These are phyloP conservation scores for Tolypocladium nubicola DNA, from an alignment of 2,329 filamentous ascomycete genomes.

Conservation along the genomic window DNA sequence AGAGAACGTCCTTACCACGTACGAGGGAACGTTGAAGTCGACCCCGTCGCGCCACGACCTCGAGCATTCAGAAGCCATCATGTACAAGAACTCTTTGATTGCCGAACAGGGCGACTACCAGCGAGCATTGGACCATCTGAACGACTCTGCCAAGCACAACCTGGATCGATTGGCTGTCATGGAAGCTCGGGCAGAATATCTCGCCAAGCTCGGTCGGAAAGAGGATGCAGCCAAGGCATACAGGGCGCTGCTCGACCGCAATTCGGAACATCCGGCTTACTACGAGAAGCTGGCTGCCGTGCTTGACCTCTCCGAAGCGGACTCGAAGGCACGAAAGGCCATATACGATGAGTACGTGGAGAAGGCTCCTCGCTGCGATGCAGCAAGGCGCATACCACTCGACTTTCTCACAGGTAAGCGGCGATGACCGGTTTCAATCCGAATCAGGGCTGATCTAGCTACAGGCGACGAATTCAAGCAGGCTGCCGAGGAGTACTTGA, in stretches of 20 bases:
- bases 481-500: constrained; percentile 69
- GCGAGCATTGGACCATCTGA: constrained; percentile 76
- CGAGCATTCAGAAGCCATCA: constrained; percentile 84
- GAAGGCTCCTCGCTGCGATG: constrained; percentile 75
- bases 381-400: constrained; percentile 73
- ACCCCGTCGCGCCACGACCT: constrained; percentile 68
- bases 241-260: constrained; percentile 69
- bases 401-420: constrained; percentile 69
- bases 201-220: constrained; percentile 64
- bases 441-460: constrained; percentile 9
- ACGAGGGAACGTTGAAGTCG: constrained; percentile 84
- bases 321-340: constrained; percentile 55
- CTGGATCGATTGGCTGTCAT: constrained; percentile 77
- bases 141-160: constrained; percentile 64
- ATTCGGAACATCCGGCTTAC: constrained; percentile 78
- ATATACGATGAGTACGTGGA: constrained; percentile 69
- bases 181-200: constrained; percentile 77
- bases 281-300: constrained; percentile 67
- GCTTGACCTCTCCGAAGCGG: constrained; percentile 48
- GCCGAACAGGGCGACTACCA: constrained; percentile 78
- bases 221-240: constrained; percentile 78
- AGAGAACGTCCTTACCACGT: constrained; percentile 82
- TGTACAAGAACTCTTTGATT: constrained; percentile 95
- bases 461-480: constrained; percentile 67
- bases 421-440: background rate